Percentiles rank a stretch among this genome's conserved stretches.
phyloP scores from a whole-genome alignment of 1,284 basidiomycete species.

The Tilletia horrida region DNA sequence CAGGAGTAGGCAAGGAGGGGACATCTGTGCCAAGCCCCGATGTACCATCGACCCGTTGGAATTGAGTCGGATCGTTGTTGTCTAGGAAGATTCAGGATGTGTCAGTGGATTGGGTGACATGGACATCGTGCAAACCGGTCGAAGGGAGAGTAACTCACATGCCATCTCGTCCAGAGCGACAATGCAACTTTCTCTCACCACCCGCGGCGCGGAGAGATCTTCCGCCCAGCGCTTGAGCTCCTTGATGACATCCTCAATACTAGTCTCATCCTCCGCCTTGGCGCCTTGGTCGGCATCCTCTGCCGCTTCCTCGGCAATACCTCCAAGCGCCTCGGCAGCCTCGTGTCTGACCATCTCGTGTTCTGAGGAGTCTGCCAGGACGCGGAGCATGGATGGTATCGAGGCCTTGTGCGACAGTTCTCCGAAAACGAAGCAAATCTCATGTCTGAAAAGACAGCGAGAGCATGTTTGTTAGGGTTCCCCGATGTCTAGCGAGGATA shows the following conservation, averaged over 20 bases:
- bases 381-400: slow-evolving; percentile 76
- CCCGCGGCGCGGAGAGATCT: slow-evolving; percentile 73
- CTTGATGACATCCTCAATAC: slow-evolving; percentile 64
- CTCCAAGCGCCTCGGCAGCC: slow-evolving; percentile 94
- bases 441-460: slow-evolving; percentile 65
- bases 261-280: slow-evolving; percentile 53
- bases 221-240: slow-evolving; percentile 81
- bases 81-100: slow-evolving; percentile 23
- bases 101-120: background rate
- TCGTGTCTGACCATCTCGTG: slow-evolving; percentile 98
- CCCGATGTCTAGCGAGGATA: background rate
- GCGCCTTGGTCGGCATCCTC: slow-evolving; percentile 34
- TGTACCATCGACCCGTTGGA: slow-evolving; percentile 47
- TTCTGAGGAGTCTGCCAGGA: slow-evolving; percentile 71
- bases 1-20: background rate
- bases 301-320: slow-evolving; percentile 78
- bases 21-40: slow-evolving; percentile 2
- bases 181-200: slow-evolving; percentile 92
- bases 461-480: no score
- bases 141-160: slow-evolving; percentile 23
- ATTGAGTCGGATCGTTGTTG: slow-evolving; percentile 55
- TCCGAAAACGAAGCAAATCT: slow-evolving; percentile 96
- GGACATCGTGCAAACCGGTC: background rate
- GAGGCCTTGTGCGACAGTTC: slow-evolving; percentile 86
- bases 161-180: slow-evolving; percentile 74